Base-by-base conservation (phyloP, 139 green algal genomes). In the Microglena sp. region DNA sequence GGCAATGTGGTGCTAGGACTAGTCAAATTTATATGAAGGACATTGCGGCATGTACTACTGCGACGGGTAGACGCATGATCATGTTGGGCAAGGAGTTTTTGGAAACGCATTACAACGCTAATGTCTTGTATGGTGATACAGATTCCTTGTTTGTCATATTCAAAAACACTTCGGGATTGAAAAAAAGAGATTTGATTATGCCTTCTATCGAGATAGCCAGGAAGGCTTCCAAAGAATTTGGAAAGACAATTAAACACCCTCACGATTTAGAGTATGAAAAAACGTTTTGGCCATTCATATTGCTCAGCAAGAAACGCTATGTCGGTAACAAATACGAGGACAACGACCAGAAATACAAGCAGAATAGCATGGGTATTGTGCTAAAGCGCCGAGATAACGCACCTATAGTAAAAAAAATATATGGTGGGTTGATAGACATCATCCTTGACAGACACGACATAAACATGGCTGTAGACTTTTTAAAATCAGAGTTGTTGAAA, bases 181-280 rank as follows among this genome's bases (percentile, higher is more conserved):
- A 55, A 15, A 21, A 34, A 5, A 6, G 33, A 15, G 59, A 28
- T 32, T 4, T 4, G n/a, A 58, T 40, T n/a, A 22, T 43, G 4
- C 22, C 7, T 30, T 5, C 33, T 7, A 66, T 66, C 26, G 21
- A 55, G 7, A 11, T 56, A 18, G 36, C 1, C 6, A 57, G 36
- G 22, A 31, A 57, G 6, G 56, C 56, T 5, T 55, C 11, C 24
- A 1, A 18, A n/a, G 36, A 1, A 1, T 62, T 66, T 56, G 54
- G 34, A 43, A 1, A 11, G 21, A 5, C 35, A 5, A 46, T 74
- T 21, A 56, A 56, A 29, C 28, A 54, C 34, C 68, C 60, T 22
- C 68, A 74, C 26, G 61, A 67, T 43, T 60, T 74, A 2, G 60
- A 69, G 68, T 68, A 64, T 31, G 68, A 74, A 33, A 74, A 74